These are phyloP conservation scores for Monosporascus sp. DNA, from an alignment of 2,329 filamentous ascomycete genomes.

Conservation along the genomic window DNA sequence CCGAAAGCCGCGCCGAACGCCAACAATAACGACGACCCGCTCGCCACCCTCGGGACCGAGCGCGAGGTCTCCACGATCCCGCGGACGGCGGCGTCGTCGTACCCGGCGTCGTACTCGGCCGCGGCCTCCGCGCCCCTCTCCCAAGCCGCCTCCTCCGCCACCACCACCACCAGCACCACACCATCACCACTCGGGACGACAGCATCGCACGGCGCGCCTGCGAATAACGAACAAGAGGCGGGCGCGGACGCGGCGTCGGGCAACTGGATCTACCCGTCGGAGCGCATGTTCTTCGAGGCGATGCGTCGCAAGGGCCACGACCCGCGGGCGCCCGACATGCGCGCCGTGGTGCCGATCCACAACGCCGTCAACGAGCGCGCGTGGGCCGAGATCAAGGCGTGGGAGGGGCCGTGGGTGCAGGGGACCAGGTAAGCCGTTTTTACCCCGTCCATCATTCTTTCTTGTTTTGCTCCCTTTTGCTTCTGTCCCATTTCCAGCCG, in stretches of 20 bases:
- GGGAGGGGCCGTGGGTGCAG: conserved; percentile 66
- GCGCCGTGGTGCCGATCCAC: conserved; percentile 90
- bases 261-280: conserved; percentile 96
- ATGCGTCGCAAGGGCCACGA: conserved; percentile 87
- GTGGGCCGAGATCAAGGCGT: conserved; percentile 85
- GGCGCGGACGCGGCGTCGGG: conserved; percentile 64
- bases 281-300: conserved; percentile 96
- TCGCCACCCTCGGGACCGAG: conserved; percentile 49
- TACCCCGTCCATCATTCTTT: background rate
- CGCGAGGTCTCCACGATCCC: conserved; percentile 79
- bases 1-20: conserved; percentile 2
- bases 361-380: conserved; percentile 97
- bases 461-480: background rate
- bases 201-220: conserved; percentile 10
- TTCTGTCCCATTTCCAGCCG: background rate
- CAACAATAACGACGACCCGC: background rate
- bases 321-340: conserved; percentile 70
- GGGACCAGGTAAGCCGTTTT: background rate
- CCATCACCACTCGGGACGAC: conserved; percentile 12
- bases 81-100: conserved; percentile 32
- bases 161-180: conserved; percentile 32
- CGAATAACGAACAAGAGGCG: conserved; percentile 75
- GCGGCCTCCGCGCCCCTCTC: conserved; percentile 30
- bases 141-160: conserved; percentile 31
- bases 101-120: background rate